These are phyloP conservation scores for Stagonosporopsis vannaccii DNA, from an alignment of 2,329 filamentous ascomycete genomes.

Conservation along the genomic window DNA sequence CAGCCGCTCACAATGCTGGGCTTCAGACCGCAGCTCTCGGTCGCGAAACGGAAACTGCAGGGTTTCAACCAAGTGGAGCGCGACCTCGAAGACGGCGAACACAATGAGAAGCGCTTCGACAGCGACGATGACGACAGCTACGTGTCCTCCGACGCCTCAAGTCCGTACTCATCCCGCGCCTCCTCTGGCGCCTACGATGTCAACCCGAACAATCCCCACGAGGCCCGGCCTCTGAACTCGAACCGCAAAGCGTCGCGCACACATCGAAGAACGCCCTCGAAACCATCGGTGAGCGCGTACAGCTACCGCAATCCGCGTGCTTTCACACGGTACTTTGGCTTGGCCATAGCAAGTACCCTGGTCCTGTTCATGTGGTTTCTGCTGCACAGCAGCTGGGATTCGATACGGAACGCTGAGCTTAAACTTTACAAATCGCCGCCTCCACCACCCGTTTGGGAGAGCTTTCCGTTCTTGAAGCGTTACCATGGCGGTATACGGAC, in stretches of 20 bases:
- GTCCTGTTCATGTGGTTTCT: conserved; percentile 79
- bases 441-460: conserved; percentile 80
- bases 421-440: conserved; percentile 67
- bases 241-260: conserved; percentile 21
- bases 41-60: conserved; percentile 48
- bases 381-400: conserved; percentile 74
- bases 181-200: conserved; percentile 39
- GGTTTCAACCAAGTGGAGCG: conserved; percentile 43
- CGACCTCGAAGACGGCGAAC: conserved; percentile 43
- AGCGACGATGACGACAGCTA: conserved; percentile 42
- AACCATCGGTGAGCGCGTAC: conserved; percentile 44
- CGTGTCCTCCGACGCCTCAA: conserved; percentile 51
- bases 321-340: conserved; percentile 79
- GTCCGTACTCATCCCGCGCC: conserved; percentile 63
- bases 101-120: conserved; percentile 51
- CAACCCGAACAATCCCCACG: conserved; percentile 37
- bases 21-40: conserved; percentile 43
- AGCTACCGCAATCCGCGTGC: conserved; percentile 73
- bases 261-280: conserved; percentile 31
- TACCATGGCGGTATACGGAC: conserved; percentile 89
- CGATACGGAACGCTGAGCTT: conserved; percentile 67
- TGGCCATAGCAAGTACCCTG: conserved; percentile 72
- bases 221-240: conserved; percentile 28
- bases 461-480: conserved; percentile 81
- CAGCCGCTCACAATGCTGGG: conserved; percentile 37